These are phyloP conservation scores for Cladosporium sp. DNA, from an alignment of 2,329 filamentous ascomycete genomes.

Conservation along the genomic window DNA sequence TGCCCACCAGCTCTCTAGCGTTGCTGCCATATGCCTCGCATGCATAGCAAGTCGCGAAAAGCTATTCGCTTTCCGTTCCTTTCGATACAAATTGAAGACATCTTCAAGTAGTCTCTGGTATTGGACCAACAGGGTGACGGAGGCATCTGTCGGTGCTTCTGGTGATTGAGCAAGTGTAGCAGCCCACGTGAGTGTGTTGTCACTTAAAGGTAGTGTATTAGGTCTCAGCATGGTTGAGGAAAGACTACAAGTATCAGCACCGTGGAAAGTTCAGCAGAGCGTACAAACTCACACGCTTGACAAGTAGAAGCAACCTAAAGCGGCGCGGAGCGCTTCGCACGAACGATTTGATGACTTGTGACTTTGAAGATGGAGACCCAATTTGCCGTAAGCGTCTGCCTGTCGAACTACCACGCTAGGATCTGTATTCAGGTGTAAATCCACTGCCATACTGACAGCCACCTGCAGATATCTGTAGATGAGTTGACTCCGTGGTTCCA, in stretches of 20 bases:
- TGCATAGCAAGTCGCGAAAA: neutral
- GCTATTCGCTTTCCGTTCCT: neutral
- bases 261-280: neutral
- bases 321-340: neutral
- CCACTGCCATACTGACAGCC: slow-evolving; percentile 5
- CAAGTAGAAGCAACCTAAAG: neutral
- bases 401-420: neutral
- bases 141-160: neutral
- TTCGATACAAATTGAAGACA: neutral
- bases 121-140: neutral
- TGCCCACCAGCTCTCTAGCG: neutral
- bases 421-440: neutral
- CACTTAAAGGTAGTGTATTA: neutral
- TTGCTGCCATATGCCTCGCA: neutral
- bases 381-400: neutral
- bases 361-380: neutral
- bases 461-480: slow-evolving; percentile 9
- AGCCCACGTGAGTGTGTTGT: neutral
- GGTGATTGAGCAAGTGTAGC: neutral
- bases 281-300: neutral
- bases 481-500: slow-evolving; percentile 11
- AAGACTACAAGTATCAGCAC: neutral
- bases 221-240: neutral
- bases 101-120: neutral
- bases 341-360: neutral